A percentile compares a stretch with the other conserved stretches of the same genome.
These are phyloP conservation scores for Claviceps sorghi DNA, from an alignment of 2,329 filamentous ascomycete species.

Conservation along the genomic window DNA sequence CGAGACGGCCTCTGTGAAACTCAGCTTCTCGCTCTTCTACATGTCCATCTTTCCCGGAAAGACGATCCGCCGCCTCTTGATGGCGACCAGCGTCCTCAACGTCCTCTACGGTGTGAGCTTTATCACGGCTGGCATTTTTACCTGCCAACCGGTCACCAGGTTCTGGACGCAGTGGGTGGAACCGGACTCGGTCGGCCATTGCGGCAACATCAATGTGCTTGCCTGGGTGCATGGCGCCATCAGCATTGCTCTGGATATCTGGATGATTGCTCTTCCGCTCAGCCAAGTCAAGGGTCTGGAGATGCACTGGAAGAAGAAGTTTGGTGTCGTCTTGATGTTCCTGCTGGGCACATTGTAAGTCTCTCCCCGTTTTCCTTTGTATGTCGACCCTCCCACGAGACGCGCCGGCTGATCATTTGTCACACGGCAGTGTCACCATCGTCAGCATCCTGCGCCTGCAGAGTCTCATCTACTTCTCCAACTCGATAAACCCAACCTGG, in stretches of 20 bases:
- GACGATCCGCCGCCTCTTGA: conserved; percentile 17
- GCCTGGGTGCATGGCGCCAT: conserved; percentile 26
- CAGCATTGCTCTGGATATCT: conserved; percentile 32
- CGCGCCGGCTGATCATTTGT: not conserved
- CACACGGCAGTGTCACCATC: conserved; percentile 2
- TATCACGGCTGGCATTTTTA: conserved; percentile 18
- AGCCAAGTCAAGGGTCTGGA: conserved; percentile 23
- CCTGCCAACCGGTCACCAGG: conserved; percentile 24
- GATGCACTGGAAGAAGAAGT: conserved; percentile 28
- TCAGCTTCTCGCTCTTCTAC: conserved; percentile 28
- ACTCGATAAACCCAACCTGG: conserved; percentile 5
- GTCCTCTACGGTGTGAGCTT: conserved; percentile 18
- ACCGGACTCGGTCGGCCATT: not conserved
- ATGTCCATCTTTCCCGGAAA: conserved; percentile 24
- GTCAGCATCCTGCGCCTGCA: conserved; percentile 4
- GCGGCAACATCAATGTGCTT: conserved; percentile 4
- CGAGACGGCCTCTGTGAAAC: conserved; percentile 21
- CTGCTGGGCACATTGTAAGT: conserved; percentile 25
- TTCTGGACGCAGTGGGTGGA: conserved; percentile 29
- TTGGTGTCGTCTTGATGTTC: conserved; percentile 30
- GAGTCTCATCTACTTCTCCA: conserved; percentile 4
- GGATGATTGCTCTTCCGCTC: conserved; percentile 33
- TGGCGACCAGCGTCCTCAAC: conserved; percentile 19
- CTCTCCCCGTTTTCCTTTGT: not conserved
- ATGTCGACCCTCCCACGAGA: not conserved